Base-by-base conservation (phyloP, 768 basidiomycete species). In the Rickenella mellea region DNA sequence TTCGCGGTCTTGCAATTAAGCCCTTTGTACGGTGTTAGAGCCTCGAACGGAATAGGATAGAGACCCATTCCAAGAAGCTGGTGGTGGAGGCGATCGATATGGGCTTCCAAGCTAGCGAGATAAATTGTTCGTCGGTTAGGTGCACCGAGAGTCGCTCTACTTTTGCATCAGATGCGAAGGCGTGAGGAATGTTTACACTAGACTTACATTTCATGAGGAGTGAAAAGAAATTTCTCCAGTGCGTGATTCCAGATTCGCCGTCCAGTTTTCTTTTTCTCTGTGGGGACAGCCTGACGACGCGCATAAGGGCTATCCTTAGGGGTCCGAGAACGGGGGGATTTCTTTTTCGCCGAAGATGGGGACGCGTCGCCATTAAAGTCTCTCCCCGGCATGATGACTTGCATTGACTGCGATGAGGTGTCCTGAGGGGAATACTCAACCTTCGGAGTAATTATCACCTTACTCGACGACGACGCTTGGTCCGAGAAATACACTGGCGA, bases 161-260 rank as follows among this genome's bases (percentile, higher is more conserved):
- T n/a, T n/a, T n/a, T n/a, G n/a, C n/a, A n/a, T n/a, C n/a, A 10
- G 15, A 36, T 19, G 33, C 24, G 9, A 22, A 6, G 12, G 19
- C 4, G 10, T 14, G 11, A 36, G 33, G 19, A 3, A 17, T 36
- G 33, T 36, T 36, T 11, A 22, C 26, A 42, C 36, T 24, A 26
- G 12, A 68, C 71, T 39, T 47, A 82, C 80, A 87, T 54, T 56
- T 87, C 83, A 37, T 73, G 71, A 0, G 80, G 70, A 5, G 62
- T 69, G 58, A 86, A 86, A 20, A 86, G 65, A 11, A 67, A 67
- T 54, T 84, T 84, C 59, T 87, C 84, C 44, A 84, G 71, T 1
- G 76, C 74, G 48, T 84, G 84, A 38, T 79, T 80, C 84, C 84
- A 87, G 12, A 82, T 80, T 54, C 77, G 80, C 14, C 83, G 71